These are phyloP conservation scores for Aspergillaceae sp. DNA, from an alignment of 2,329 filamentous ascomycete species.

Conservation along the genomic window DNA sequence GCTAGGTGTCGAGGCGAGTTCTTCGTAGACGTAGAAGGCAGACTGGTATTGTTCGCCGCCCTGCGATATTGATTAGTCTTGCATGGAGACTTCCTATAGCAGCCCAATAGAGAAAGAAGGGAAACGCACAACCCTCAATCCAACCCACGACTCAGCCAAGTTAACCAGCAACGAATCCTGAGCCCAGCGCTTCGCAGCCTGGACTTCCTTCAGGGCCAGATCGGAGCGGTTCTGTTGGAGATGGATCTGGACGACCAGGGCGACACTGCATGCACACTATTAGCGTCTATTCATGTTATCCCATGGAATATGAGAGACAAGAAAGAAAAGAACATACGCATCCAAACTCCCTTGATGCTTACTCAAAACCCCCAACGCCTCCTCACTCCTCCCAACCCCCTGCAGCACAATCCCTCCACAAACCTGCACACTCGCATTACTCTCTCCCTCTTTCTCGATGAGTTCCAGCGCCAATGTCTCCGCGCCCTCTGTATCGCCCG, in stretches of 20 bases:
- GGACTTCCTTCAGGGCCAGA: conserved; percentile 81
- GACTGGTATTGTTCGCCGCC: conserved; percentile 94
- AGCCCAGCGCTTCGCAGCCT: conserved; percentile 80
- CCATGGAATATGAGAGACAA: neutral
- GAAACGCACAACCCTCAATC: conserved; percentile 64
- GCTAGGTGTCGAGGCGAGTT: conserved; percentile 78
- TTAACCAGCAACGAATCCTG: conserved; percentile 93
- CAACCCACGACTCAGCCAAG: conserved; percentile 90
- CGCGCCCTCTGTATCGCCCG: conserved; percentile 56
- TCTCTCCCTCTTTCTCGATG: conserved; percentile 58
- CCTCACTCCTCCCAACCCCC: conserved; percentile 69
- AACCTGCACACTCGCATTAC: conserved; percentile 65
- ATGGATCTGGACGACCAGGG: conserved; percentile 85
- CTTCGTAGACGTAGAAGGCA: conserved; percentile 95
- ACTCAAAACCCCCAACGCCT: conserved; percentile 68
- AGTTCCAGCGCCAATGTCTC: conserved; percentile 58
- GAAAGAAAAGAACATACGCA: conserved; percentile 49
- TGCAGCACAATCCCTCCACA: conserved; percentile 75
- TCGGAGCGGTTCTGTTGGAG: conserved; percentile 86
- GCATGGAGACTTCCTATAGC: too few relatives aligned
- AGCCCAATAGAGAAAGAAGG: neutral
- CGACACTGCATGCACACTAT: conserved; percentile 47
- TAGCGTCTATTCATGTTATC: conserved; percentile 3
- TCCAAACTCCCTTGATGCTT: conserved; percentile 76
- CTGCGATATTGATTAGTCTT: conserved; percentile 37